Base-by-base conservation (phyloP, 495 filamentous ascomycete species). In the Halenospora varia region DNA sequence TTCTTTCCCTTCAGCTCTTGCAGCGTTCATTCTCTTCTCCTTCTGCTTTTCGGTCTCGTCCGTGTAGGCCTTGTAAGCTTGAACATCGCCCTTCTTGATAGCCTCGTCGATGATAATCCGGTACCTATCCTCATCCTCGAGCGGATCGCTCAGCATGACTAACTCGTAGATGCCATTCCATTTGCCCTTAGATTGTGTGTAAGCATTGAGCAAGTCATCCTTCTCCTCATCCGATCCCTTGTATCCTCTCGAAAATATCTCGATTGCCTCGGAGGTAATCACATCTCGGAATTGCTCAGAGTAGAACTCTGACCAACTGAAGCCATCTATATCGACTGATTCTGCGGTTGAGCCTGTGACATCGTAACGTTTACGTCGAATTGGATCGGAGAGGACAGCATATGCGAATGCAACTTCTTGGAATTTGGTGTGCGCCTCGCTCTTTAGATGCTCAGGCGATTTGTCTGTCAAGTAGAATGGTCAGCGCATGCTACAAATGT, bases 391-490 rank as follows among this genome's bases (percentile, higher is more conserved):
- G 46, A 98, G 83, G 47, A 98, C 86, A 17, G 89, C 91, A 66
- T 97, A 96, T 44, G 95, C 92, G 60, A 97, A 92, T 10, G 92
- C 94, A 62, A 97, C 84, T 51, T 85, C 75, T 68, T 97, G 94
- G 76, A 98, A 98, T 35, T 80, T 85, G 49, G 74, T 68, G 60
- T 94, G 84, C 8, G 95, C 92, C 51, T 78, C 73, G 9, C 82
- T 77, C 65, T 87, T 88, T 29, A 82, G 69, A 29, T 82, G 77
- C 1, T 79, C 73, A 44, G 80, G 50, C 15, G 83, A 88, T 68
- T 96, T 96, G 77, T 96, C 92, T 87, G 62, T 18, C n/a, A 6
- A 20, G 42, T 41, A 45, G 45, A 15, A 35, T 51, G 55, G 41
- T 51, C 17, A 55, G 22, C 24, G 79, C 45, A 88, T 75, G 0